phyloP scores from a whole-genome alignment of 768 basidiomycete genomes.

The Boletus insuetus region DNA sequence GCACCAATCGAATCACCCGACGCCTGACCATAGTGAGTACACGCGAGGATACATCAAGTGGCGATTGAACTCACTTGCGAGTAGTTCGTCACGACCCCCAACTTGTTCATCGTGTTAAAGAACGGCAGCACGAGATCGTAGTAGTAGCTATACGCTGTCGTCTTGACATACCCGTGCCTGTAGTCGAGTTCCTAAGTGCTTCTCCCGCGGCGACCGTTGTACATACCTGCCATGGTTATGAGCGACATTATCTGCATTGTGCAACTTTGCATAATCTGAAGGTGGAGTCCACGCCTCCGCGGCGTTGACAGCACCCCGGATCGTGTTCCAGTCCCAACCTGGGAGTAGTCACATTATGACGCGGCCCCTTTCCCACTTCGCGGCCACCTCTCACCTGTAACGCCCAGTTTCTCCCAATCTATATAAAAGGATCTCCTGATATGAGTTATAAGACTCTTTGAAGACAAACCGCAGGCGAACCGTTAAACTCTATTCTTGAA shows the following conservation, averaged over 20 bases:
- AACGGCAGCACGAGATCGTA: too few species aligned
- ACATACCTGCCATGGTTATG: conserved; percentile 15
- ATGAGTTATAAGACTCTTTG: not conserved
- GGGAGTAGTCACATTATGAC: not conserved
- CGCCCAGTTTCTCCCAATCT: conserved; percentile 15
- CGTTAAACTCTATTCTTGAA: conserved; percentile 13
- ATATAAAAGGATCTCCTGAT: not conserved
- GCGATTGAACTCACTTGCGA: conserved; percentile 2
- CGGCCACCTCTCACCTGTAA: conserved; percentile 10
- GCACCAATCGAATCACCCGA: conserved; percentile 15
- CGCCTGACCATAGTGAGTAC: not conserved
- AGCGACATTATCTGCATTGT: conserved; percentile 7
- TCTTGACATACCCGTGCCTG: too few species aligned
- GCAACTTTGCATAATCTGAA: conserved; percentile 9
- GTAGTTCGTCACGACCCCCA: not conserved
- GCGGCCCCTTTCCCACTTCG: not conserved
- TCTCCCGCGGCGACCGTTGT: not conserved
- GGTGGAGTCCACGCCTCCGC: conserved; percentile 16
- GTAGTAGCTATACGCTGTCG: too few species aligned
- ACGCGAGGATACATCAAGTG: not conserved
- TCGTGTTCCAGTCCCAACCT: conserved; percentile 12
- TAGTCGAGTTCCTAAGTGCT: not conserved
- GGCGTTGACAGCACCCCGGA: conserved; percentile 10
- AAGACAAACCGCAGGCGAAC: not conserved
- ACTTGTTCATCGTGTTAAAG: conserved; percentile 16